Evolutionary conservation across 208 protist genomes (phyloP).

Genomic region (Leishmania lainsoni): DNA sequence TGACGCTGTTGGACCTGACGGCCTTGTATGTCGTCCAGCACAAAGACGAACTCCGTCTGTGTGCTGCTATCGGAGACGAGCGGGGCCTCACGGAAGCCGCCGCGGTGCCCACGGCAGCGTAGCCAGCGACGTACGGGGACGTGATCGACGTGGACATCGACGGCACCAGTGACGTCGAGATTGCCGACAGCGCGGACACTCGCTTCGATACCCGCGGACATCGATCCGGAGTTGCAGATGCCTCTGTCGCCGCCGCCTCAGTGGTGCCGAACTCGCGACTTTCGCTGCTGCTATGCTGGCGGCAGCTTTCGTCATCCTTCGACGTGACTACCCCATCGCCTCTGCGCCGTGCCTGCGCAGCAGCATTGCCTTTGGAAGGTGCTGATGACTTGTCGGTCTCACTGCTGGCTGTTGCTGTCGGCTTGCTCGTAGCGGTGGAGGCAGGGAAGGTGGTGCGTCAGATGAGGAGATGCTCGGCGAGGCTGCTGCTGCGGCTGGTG

Average conservation of each 20-base stretch:
- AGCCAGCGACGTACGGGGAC: neutral
- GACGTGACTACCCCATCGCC: neutral
- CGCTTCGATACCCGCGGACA: neutral
- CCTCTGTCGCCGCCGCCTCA: neutral
- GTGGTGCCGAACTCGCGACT: neutral
- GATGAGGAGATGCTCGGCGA: neutral
- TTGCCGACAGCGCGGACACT: neutral
- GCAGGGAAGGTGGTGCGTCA: neutral
- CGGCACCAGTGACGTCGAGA: too few species aligned
- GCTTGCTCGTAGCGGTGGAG: neutral
- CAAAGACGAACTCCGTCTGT: conserved; percentile 31
- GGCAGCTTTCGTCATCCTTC: neutral
- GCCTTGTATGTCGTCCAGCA: conserved; percentile 20
- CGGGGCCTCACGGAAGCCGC: neutral
- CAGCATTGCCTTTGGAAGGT: neutral
- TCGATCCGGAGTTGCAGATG: neutral
- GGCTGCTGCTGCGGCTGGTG: neutral
- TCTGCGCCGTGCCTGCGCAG: neutral
- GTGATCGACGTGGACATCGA: neutral
- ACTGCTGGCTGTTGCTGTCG: neutral
- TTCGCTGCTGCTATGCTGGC: neutral
- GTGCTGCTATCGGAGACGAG: neutral
- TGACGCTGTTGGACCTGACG: conserved; percentile 16
- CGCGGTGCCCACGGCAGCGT: neutral
- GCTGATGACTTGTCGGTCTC: neutral